Conservation (phyloP, 495 filamentous ascomycete species). For the Tricharina praecox region DNA sequence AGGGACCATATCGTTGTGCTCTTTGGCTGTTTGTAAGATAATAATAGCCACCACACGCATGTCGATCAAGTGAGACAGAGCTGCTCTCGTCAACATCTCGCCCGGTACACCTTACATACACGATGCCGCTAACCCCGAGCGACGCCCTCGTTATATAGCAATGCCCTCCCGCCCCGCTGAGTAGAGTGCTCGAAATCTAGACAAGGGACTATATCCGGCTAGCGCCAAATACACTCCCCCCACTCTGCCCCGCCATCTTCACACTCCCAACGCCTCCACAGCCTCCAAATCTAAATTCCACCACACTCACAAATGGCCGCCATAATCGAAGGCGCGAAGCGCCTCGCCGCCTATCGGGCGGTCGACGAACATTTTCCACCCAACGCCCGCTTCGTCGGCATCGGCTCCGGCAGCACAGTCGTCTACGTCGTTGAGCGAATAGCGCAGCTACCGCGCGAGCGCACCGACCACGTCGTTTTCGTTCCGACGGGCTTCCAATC, state of each 20-base stretch:
- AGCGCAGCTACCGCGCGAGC: slow-evolving; percentile 44
- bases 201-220: too few species aligned
- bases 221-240: neutral
- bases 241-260: neutral
- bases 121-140: too few species aligned
- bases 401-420: slow-evolving; percentile 85
- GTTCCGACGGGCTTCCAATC: slow-evolving; percentile 87
- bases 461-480: slow-evolving; percentile 51
- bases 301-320: too few species aligned
- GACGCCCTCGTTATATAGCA: too few species aligned
- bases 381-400: slow-evolving; percentile 60
- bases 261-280: too few species aligned
- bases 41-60: neutral
- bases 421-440: slow-evolving; percentile 94
- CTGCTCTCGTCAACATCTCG: too few species aligned
- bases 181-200: too few species aligned
- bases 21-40: neutral
- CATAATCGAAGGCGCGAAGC: slow-evolving; percentile 68
- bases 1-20: neutral
- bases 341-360: slow-evolving; percentile 62
- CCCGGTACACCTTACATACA: too few species aligned
- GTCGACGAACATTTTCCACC: slow-evolving; percentile 70
- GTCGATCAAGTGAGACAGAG: too few species aligned
- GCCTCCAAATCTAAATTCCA: too few species aligned
- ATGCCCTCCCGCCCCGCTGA: too few species aligned